Evolutionary conservation across 2,329 filamentous ascomycete species (phyloP), one percentile per base, ranked within the genome.

Genomic region (Talaromyces amestolkiae): DNA sequence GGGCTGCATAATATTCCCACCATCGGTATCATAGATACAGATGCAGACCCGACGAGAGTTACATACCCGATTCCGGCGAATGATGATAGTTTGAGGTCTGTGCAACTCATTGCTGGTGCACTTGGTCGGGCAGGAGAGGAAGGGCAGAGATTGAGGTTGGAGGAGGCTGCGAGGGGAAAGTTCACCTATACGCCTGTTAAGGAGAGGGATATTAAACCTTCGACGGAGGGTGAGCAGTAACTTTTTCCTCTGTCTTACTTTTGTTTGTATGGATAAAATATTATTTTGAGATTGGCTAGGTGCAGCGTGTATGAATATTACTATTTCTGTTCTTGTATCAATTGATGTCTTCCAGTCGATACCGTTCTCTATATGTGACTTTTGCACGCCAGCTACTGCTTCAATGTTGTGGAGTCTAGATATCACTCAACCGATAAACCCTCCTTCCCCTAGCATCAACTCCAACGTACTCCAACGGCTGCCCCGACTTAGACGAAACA

Each of bases 1-100:
- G 91, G 90, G 0, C 77, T 93, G 65, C 90, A 92, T 75, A 91
- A 90, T 73, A 91, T 99, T 65, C 95, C 95, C 0, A 98, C 95
- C 0, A 95, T 99, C 73, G 95, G 94, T 56, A 85, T 99, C 65
- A 90, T 98, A 70, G 95, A 99, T 78, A 98, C 95, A 0, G 91
- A 99, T 77, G 89, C 89, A 2, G 91, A 98, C 78, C 92, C 95
- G 0, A 92, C 92, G 0, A 94, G 91, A 87, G 93, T 98, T 60
- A 98, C 95, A 3, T 99, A 99, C 76, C 91, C 91, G 15, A 97
- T 99, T 71, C 95, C 95, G 1, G 92, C 92, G 60, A 99, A 99
- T 77, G 95, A 99, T 75, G 95, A 99, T 83, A 96, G 93, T 86
- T 79, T 97, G 70, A 90, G 95, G 67, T 89, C 89, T 69, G 86